Evolutionary conservation across 805 yeast genomes (phyloP), one percentile per base, ranked within the genome.

Genomic region (Cyberlindnera saturnus): DNA sequence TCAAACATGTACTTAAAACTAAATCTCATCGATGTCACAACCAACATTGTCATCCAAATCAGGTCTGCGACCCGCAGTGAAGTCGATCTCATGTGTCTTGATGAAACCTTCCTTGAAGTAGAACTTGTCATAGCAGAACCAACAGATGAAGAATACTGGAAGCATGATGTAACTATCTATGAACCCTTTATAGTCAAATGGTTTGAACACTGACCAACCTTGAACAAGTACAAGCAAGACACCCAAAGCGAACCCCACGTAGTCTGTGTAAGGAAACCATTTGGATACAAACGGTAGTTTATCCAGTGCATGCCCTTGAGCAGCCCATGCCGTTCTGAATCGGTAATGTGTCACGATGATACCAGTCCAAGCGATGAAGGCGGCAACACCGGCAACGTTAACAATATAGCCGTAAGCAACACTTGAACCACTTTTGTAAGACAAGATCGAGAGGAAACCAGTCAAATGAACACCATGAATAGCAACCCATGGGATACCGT

Each of bases 301-400:
- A 51, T 79, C 79, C 51, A 91, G 63, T 29, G 80, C 65, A 42
- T 81, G 77, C 40, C 81, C 80, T 58, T 88, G 77, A 20, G 68
- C 59, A 48, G 71, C 69, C 57, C 85, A 67, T 13, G 82, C 81
- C 29, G 64, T 60, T 81, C 84, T 82, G 62, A 83, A 84, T 59
- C 87, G 70, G 43, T 81, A 62, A 62, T 82, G 89, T 6, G 81
- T 67, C 30, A 73, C 62, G 28, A 80, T 70, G 47, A 82, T 81
- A 56, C 77, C 72, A 28, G 77, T 72, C 90, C 90, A 82, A 19
- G 85, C 71, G 47, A 82, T 77, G 52, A 83, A 75, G 35, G 90
- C 89, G 11, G 87, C 80, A 37, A 82, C 83, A 38, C 86, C 85
- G 14, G 86, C 74, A 51, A 84, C 82, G 58, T 80, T 82, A 50